Conservation (phyloP, 768 basidiomycete species). For the Lactarius sp. region DNA sequence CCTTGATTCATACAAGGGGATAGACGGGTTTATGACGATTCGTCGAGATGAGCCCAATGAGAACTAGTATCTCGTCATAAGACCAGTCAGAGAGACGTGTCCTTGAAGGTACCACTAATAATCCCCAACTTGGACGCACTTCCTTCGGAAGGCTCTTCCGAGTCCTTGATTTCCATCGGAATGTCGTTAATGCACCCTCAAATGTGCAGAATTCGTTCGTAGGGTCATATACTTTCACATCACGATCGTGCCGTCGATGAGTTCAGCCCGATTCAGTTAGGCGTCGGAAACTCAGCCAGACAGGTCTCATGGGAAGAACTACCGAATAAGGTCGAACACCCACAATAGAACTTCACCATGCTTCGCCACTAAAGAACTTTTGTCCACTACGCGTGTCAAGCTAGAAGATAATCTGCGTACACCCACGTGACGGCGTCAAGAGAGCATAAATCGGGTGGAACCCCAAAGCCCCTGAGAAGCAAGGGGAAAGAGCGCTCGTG, state of each 20-base stretch:
- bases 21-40: too few relatives aligned
- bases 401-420: slow-evolving; percentile 5
- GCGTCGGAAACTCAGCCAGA: slow-evolving; percentile 13
- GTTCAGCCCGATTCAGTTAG: slow-evolving; percentile 13
- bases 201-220: slow-evolving; percentile 4
- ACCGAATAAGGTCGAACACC: slow-evolving; percentile 11
- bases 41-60: too few relatives aligned
- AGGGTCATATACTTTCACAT: slow-evolving; percentile 4
- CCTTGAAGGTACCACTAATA: neutral
- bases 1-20: neutral
- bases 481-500: neutral
- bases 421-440: slow-evolving; percentile 2
- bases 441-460: neutral
- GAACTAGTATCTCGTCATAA: neutral
- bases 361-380: slow-evolving; percentile 4
- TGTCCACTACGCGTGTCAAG: neutral
- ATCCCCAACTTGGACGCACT: neutral
- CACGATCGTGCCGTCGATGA: slow-evolving; percentile 5
- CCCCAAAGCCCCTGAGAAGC: neutral
- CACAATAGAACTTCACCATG: slow-evolving; percentile 2
- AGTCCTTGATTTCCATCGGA: slow-evolving; percentile 6
- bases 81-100: slow-evolving; percentile 2
- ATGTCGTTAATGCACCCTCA: slow-evolving; percentile 4
- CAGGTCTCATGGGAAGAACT: slow-evolving; percentile 14
- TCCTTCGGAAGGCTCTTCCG: slow-evolving; percentile 4